A percentile compares a stretch with the other conserved stretches of the same genome.
Evolutionary conservation across 768 basidiomycete species (phyloP).

Genomic region (Leccinum uliginosum): DNA sequence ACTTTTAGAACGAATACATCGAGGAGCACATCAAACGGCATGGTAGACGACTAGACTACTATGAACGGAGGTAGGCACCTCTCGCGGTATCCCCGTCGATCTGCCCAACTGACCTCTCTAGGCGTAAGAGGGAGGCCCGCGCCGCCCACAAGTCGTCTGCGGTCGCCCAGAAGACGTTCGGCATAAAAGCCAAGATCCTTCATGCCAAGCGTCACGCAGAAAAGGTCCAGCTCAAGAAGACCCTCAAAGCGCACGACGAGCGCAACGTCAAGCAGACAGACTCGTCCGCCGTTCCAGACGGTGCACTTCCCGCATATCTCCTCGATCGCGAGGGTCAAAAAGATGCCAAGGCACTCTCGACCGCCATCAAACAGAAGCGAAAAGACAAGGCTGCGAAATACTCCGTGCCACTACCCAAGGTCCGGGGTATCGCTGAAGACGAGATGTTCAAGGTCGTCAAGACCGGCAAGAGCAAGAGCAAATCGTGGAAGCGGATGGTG

Average conservation of each 20-base stretch:
- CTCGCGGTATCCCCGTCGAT: not conserved
- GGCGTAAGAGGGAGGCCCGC: constrained; percentile 81
- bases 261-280: constrained; percentile 96
- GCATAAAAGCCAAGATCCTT: constrained; percentile 96
- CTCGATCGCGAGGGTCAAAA: constrained; percentile 98
- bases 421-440: constrained; percentile 96
- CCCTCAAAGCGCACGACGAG: constrained; percentile 99
- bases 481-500: constrained; percentile 99
- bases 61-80: constrained; percentile 80
- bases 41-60: constrained; percentile 93
- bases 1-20: constrained; percentile 91
- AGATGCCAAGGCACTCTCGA: constrained; percentile 93
- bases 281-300: constrained; percentile 76
- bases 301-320: constrained; percentile 91
- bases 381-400: constrained; percentile 99
- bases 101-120: constrained; percentile 24
- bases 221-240: constrained; percentile 98
- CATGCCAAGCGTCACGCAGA: constrained; percentile 95
- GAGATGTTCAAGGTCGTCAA: constrained; percentile 99
- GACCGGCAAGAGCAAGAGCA: constrained; percentile 93
- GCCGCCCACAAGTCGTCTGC: constrained; percentile 74
- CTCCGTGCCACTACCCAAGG: constrained; percentile 93
- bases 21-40: constrained; percentile 98
- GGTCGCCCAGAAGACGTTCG: constrained; percentile 89
- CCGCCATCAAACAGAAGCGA: constrained; percentile 96